Percentiles rank a stretch among this genome's conserved stretches.
Conservation (phyloP, 2,329 filamentous ascomycete genomes). For the Metarhizium robertsii region DNA sequence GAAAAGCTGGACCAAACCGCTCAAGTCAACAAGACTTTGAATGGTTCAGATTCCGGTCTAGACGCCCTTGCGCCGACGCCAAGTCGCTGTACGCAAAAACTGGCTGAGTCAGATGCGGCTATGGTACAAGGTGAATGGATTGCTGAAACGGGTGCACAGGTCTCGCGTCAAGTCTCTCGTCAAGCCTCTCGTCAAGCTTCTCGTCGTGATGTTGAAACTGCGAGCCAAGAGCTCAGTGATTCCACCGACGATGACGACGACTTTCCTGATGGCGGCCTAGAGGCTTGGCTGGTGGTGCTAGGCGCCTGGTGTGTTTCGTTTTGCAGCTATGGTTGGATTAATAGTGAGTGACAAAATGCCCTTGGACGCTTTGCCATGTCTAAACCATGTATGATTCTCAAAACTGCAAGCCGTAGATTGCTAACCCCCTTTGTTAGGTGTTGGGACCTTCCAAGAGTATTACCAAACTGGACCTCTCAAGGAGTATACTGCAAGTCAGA, state of each 20-base stretch:
- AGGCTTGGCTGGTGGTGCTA: slow-evolving; percentile 25
- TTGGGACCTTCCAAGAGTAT: slow-evolving; percentile 49
- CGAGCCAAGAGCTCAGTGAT: neutral
- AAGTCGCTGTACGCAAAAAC: slow-evolving; percentile 3
- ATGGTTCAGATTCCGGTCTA: slow-evolving; percentile 1
- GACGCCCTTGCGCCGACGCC: slow-evolving; percentile 1
- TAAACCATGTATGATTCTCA: neutral
- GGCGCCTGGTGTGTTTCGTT: slow-evolving; percentile 26
- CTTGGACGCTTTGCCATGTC: neutral
- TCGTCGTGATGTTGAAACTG: neutral
- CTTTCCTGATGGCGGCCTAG: slow-evolving; percentile 15
- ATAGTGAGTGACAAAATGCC: neutral
- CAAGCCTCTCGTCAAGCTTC: slow-evolving; percentile 3
- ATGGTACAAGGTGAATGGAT: slow-evolving; percentile 6
- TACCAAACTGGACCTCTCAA: slow-evolving; percentile 41
- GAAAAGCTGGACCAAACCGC: slow-evolving; percentile 1
- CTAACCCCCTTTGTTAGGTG: slow-evolving; percentile 15
- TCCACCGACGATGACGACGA: slow-evolving; percentile 1
- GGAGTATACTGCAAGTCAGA: slow-evolving; percentile 39
- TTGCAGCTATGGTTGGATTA: slow-evolving; percentile 24
- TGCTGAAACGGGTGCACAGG: slow-evolving; percentile 1
- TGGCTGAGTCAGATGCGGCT: slow-evolving; percentile 5
- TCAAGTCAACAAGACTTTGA: neutral
- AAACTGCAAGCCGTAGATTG: neutral
- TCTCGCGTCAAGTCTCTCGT: slow-evolving; percentile 4